These are phyloP conservation scores for Piloderma croceum DNA, from an alignment of 768 basidiomycete species.

Conservation along the genomic window DNA sequence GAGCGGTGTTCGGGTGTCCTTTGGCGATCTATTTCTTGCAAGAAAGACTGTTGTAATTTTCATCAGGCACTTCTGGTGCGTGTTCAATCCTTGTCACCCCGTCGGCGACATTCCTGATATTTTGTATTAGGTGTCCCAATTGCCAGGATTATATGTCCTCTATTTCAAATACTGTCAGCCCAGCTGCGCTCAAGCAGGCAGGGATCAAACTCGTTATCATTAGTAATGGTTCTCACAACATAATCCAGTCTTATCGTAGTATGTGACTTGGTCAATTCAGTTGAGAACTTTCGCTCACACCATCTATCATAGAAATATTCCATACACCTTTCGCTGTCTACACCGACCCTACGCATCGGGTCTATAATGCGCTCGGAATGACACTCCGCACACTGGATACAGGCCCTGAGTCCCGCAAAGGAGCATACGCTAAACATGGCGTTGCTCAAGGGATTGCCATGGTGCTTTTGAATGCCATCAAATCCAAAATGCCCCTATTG, in stretches of 20 bases:
- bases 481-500: conserved; percentile 76
- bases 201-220: conserved; percentile 65
- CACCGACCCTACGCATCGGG: conserved; percentile 64
- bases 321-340: conserved; percentile 68
- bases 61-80: conserved; percentile 79
- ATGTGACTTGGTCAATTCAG: conserved; percentile 20
- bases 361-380: conserved; percentile 80
- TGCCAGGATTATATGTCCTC: conserved; percentile 87
- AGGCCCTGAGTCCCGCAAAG: conserved; percentile 38
- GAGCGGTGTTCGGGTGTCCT: conserved; percentile 58
- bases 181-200: conserved; percentile 41
- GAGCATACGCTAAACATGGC: conserved; percentile 66
- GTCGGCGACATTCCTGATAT: neutral
- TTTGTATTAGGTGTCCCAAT: conserved; percentile 52
- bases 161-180: conserved; percentile 44
- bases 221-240: conserved; percentile 69
- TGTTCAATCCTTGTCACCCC: neutral
- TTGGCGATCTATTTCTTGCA: conserved; percentile 59
- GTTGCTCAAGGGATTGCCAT: conserved; percentile 63
- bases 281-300: neutral
- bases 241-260: conserved; percentile 73
- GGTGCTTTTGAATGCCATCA: conserved; percentile 65
- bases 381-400: conserved; percentile 40
- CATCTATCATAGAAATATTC: conserved; percentile 51
- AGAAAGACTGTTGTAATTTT: conserved; percentile 72